Evolutionary conservation across 805 yeast species (phyloP).

Genomic region (Candida jianshihensis): DNA sequence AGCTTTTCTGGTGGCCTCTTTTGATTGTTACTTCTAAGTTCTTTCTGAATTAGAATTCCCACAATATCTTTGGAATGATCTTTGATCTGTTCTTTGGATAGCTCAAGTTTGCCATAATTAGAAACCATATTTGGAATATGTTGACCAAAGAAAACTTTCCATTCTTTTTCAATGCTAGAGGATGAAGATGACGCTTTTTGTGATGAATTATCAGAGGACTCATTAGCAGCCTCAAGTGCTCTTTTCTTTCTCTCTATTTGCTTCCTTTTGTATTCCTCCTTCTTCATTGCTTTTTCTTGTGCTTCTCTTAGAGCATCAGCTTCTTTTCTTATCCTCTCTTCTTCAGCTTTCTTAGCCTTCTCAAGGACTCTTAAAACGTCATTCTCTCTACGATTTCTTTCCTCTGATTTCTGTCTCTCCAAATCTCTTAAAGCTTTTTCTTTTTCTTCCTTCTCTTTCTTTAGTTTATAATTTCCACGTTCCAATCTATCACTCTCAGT

Average conservation of each 20-base stretch:
- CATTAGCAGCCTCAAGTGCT: conserved; percentile 10
- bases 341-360: conserved; percentile 28
- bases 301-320: conserved; percentile 19
- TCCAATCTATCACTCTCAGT: conserved; percentile 5
- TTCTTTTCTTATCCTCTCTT: conserved; percentile 16
- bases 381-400: conserved; percentile 13
- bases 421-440: conserved; percentile 16
- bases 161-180: conserved; percentile 22
- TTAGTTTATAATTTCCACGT: conserved; percentile 24
- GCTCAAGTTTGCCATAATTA: conserved; percentile 46
- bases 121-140: conserved; percentile 75
- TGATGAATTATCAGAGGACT: too few species aligned
- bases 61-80: conserved; percentile 76
- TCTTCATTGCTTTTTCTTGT: conserved; percentile 22
- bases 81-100: conserved; percentile 71
- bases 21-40: conserved; percentile 31
- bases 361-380: conserved; percentile 32
- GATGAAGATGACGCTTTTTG: neutral
- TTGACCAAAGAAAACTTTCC: conserved; percentile 51
- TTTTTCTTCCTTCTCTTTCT: conserved; percentile 24
- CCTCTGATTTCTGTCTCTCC: conserved; percentile 17
- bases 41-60: conserved; percentile 60
- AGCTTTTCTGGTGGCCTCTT: conserved; percentile 46
- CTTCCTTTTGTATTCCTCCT: conserved; percentile 28
- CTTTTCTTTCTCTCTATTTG: conserved; percentile 16